Base-by-base conservation (phyloP, 2,329 filamentous ascomycete genomes). In the Alternaria viburni region DNA sequence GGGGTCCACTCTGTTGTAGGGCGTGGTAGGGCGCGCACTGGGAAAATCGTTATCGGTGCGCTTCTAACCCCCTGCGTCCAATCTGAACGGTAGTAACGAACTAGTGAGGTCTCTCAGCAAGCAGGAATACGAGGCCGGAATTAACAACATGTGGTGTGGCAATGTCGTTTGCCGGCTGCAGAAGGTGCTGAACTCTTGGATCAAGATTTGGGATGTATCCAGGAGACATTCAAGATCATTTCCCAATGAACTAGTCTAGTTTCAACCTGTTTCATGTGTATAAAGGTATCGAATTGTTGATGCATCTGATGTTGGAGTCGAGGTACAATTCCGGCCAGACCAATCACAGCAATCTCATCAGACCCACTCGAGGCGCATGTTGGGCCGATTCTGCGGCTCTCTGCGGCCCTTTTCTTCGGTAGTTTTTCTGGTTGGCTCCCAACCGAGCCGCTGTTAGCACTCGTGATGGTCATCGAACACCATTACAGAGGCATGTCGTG, bases 391-490 rank as follows among this genome's bases (percentile, higher is more conserved):
- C 36, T 62, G 56, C 59, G 63, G 63, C 59, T 65, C 62, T 46
- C 26, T 13, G 45, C 63, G 67, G 54, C 21, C 32, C 45, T 59
- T 45, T 13, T 41, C 2, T 26, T 49, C 68, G 57, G 65, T 57
- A 21, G 36, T 28, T 13, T 45, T 41, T 36, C 19, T 67, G 61
- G 67, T 68, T 69, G 65, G 67, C 26, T 45, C 44, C 50, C 46
- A 61, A 43, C 57, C 63, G 61, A 59, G 46, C 51, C 23, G n/a
- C 7, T 52, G 28, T 23, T 23, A 36, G 28, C 19, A 41, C 30
- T 52, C 30, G 30, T 52, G 32, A 52, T 52, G 2, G 49, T 52
- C 30, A 52, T 41, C 49, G 25, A 47, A 30, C 49, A 43, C 30
- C 30, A 4, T 17, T 19, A 17, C 26, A 15, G 17, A 28, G 4